Base-by-base conservation (phyloP, 1,284 basidiomycete species). In the Pyrrhoderma lamaoense region DNA sequence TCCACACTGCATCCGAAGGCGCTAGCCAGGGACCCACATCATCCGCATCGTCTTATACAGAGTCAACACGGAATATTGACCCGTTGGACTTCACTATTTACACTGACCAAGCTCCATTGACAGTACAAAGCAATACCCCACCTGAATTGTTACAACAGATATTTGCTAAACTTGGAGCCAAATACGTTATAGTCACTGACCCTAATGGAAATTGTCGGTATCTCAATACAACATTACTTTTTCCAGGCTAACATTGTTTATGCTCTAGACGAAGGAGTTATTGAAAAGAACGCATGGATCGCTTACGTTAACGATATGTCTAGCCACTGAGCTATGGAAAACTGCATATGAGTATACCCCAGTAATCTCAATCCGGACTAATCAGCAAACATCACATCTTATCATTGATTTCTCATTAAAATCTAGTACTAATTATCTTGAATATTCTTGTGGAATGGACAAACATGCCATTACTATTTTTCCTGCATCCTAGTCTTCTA, bases 51-150 rank as follows among this genome's bases (percentile, higher is more conserved):
- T 86, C 85, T 0, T 63, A 83, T 50, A 62, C 70, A 16, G 82
- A 82, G 51, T 65, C 62, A 3, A 62, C 56, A 40, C 59, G 56
- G 22, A 66, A 62, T 1, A 63, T 70, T 37, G 84, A 92, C 62
- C 80, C 82, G 2, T 87, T 90, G 58, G 88, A 96, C 63, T 85
- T 96, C 57, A 89, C 85, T 55, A 72, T 82, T 22, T 96, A 93
- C 63, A 93, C 94, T 77, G 91, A 96, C 63, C 80, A 90, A 85
- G 87, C 90, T 1, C 93, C 93, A 0, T 73, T 94, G 58, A 91
- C 84, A 0, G 78, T 93, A 18, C 82, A 83, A 58, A 80, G 79
- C 1, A 86, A 93, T 63, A 86, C 89, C 8, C 90, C 93, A 0
- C 72, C 94, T 54, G 90, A 95, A 65, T 76, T 95, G 50, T 79